These are phyloP conservation scores for Jaapia argillacea DNA, from an alignment of 768 basidiomycete species.

Conservation along the genomic window DNA sequence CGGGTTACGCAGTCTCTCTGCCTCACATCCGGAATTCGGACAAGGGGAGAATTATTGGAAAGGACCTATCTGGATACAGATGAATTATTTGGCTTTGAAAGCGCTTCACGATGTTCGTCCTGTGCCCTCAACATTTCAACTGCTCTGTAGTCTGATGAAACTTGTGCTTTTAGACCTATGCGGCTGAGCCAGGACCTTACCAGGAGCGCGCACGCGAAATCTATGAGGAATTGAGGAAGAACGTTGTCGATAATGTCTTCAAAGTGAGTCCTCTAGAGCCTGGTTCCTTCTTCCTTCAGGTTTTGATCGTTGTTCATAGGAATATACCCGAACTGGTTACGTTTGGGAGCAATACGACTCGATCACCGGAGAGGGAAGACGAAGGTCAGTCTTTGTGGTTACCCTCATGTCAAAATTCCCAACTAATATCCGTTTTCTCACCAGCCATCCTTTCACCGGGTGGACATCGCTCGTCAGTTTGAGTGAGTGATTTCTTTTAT, in stretches of 20 bases:
- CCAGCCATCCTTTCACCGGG: slow-evolving; percentile 91
- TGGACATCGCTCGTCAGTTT: slow-evolving; percentile 89
- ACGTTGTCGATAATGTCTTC: slow-evolving; percentile 79
- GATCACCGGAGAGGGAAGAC: slow-evolving; percentile 66
- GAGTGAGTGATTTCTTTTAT: slow-evolving; percentile 43
- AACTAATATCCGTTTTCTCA: slow-evolving; percentile 7
- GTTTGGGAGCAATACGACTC: slow-evolving; percentile 98
- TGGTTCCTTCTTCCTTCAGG: neutral
- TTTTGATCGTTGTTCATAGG: no score
- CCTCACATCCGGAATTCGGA: slow-evolving; percentile 85
- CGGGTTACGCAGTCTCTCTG: slow-evolving; percentile 82
- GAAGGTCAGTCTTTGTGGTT: slow-evolving; percentile 50
- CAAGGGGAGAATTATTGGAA: slow-evolving; percentile 96
- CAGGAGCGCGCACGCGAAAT: slow-evolving; percentile 66
- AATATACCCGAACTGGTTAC: slow-evolving; percentile 87
- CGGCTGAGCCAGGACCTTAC: slow-evolving; percentile 69
- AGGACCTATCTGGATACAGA: slow-evolving; percentile 94
- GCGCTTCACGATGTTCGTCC: slow-evolving; percentile 62
- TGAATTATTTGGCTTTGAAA: slow-evolving; percentile 86
- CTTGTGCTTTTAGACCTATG: slow-evolving; percentile 53
- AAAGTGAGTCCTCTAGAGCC: slow-evolving; percentile 27
- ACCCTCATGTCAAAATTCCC: slow-evolving; percentile 1
- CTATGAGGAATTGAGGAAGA: slow-evolving; percentile 70
- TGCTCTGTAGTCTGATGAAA: neutral
- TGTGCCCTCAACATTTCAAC: neutral